Percentiles rank a stretch among this genome's conserved stretches.
phyloP scores from a whole-genome alignment of 2,329 filamentous ascomycete species.

The Catunica adiposa region DNA sequence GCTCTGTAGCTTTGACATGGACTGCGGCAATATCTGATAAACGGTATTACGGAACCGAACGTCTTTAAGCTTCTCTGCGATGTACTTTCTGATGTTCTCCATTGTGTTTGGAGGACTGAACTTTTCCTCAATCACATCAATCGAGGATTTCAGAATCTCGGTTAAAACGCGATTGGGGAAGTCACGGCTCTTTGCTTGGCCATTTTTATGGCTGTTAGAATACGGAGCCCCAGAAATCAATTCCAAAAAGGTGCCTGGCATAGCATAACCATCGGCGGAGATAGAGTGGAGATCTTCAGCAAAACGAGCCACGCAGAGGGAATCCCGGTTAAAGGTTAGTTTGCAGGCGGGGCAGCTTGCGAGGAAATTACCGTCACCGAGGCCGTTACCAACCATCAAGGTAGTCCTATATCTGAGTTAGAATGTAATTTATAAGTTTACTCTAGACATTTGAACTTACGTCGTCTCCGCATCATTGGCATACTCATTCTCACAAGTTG shows the following conservation, averaged over 20 bases:
- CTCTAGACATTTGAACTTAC: background rate
- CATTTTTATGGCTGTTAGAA: background rate
- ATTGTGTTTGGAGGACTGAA: conserved; percentile 27
- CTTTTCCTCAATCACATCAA: background rate
- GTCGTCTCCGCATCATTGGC: conserved; percentile 16
- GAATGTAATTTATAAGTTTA: too few species aligned
- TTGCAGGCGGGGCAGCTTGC: conserved; percentile 35
- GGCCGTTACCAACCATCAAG: conserved; percentile 33
- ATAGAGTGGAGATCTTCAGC: conserved; percentile 36
- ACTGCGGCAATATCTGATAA: background rate
- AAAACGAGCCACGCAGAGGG: conserved; percentile 47
- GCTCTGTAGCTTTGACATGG: background rate
- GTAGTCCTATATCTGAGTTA: background rate
- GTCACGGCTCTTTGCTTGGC: conserved; percentile 20
- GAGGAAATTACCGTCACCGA: conserved; percentile 40
- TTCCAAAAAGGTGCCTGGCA: conserved; percentile 53
- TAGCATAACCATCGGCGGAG: conserved; percentile 30
- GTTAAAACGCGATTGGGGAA: conserved; percentile 33
- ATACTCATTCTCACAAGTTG: conserved; percentile 27
- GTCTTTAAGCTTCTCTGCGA: background rate
- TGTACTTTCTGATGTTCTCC: background rate
- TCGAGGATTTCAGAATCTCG: background rate
- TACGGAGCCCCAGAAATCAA: conserved; percentile 32
- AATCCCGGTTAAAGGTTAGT: conserved; percentile 35
- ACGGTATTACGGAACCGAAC: background rate